Evolutionary conservation across 495 filamentous ascomycete genomes (phyloP), one percentile per base, ranked within the genome.

Genomic region (Aspergillus hancockii): DNA sequence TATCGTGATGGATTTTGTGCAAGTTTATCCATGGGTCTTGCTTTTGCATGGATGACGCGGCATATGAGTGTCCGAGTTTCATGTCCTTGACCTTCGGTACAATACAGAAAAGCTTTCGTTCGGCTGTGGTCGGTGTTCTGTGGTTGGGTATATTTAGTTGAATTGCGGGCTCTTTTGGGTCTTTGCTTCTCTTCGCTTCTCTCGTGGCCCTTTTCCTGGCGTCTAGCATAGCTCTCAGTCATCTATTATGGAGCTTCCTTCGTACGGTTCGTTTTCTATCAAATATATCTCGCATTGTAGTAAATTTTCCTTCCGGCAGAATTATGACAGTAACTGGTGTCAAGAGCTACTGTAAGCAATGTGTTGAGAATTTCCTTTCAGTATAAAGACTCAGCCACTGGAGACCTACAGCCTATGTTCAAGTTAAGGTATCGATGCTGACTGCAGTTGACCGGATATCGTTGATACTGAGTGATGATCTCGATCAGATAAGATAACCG

Each of bases 401-500:
- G 7, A 3, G 3, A 28, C 25, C 25, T 7, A 3, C 25, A 28
- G 7, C 25, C 7, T 7, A 28, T 7, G 25, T 3, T 36, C 34
- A 36, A 32, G 5, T 32, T 5, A 32, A 6, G 31, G 34, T 36
- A 36, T 36, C 4, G 34, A 7, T 28, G 34, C 34, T 12, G 9
- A 41, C 10, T 41, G 3, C 38, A 41, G 38, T 41, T 41, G 38
- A 18, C 7, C 14, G 14, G 38, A n/a, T 36, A n/a, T 41, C 14
- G 38, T 28, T 28, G 34, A 9, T 12, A 5, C 34, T 36, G 9
- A 14, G 9, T 32, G 13, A 12, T 36, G 34, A 36, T 36, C 1
- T 36, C 55, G 14, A 60, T 62, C 23, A 59, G 63, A 65, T 65
- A 65, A 65, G 62, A 63, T 54, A 60, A 49, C n/a, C 23, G 50